Base-by-base conservation (phyloP, 2,329 filamentous ascomycete genomes). In the Fusarium newnesense region DNA sequence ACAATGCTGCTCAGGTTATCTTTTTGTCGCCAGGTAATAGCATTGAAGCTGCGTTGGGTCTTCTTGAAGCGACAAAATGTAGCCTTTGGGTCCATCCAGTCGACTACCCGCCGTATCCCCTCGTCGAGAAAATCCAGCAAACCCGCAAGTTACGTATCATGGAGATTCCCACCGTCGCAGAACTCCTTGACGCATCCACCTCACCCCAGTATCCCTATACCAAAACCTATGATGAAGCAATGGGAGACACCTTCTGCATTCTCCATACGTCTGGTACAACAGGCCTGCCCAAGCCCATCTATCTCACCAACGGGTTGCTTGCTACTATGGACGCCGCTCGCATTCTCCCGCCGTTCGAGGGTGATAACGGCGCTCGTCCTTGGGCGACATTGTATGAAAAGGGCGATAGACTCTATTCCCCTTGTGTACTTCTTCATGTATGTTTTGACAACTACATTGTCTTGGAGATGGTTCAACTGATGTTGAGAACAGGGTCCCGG, bases 371-470 rank as follows among this genome's bases (percentile, higher is more conserved):
- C 0, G n/a, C 30, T 50, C 47, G 47, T 10, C 30, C 47, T 3
- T 50, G 47, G 47, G 30, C 47, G 7, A 34, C 47, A 0, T 9
- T 50, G 30, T 50, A 50, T 24, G 47, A 24, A 24, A 34, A 50
- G 16, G 47, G 47, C 0, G 21, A 50, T 10, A 50, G 47, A 19
- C 47, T 50, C 7, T 50, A 50, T 24, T 50, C 47, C 3, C 47
- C 47, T 19, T 50, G 47, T 24, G 47, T 50, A 50, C 47, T 50
- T 24, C 30, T 50, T 18, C 30, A 50, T 34, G 47, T 34, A 24
- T 13, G 47, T 24, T 3, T 9, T 24, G 8, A 9, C 3, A 2
- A 7, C 5, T 9, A 49, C 15, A 7, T 21, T 5, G 4, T 10
- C 37, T 39, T 39, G 7, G 15, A 12, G 10, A n/a, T 12, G 11